These are phyloP conservation scores for Sporobolomyces roseus DNA, from an alignment of 768 basidiomycete genomes.

Conservation along the genomic window DNA sequence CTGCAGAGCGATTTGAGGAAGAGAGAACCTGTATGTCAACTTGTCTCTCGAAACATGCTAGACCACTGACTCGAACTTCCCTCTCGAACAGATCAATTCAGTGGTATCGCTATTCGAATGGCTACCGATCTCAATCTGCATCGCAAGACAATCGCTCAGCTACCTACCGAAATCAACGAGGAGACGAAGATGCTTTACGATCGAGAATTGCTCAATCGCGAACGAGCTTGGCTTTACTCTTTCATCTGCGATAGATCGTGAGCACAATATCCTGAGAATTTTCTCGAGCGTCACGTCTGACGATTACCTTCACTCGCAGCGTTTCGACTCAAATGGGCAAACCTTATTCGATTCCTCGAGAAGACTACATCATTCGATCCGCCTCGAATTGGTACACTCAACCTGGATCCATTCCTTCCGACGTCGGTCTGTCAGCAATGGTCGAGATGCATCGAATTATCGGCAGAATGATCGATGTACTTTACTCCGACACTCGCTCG, in stretches of 20 bases:
- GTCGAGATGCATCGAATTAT: conserved; percentile 50
- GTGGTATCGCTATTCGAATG: conserved; percentile 60
- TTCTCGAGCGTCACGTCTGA: neutral
- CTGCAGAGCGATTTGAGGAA: conserved; percentile 92
- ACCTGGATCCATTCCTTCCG: conserved; percentile 61
- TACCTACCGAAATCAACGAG: conserved; percentile 67
- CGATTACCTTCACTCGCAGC: neutral
- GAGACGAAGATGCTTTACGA: conserved; percentile 65
- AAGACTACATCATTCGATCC: conserved; percentile 88
- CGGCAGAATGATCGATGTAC: conserved; percentile 74
- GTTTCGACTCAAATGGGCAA: conserved; percentile 92
- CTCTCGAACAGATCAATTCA: conserved; percentile 31
- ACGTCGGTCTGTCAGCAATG: conserved; percentile 69
- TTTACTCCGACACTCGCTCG: conserved; percentile 69
- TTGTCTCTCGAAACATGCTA: too few relatives aligned
- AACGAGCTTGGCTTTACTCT: conserved; percentile 77
- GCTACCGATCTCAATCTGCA: conserved; percentile 94
- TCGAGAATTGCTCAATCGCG: conserved; percentile 81
- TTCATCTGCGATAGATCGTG: conserved; percentile 44
- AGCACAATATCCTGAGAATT: neutral
- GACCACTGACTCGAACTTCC: neutral
- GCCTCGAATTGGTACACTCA: conserved; percentile 69
- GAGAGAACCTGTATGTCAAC: conserved; percentile 77
- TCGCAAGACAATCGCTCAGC: conserved; percentile 65
- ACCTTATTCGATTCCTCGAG: conserved; percentile 74